phyloP scores from a whole-genome alignment of 495 filamentous ascomycete species.

The Jackrogersella minutella region DNA sequence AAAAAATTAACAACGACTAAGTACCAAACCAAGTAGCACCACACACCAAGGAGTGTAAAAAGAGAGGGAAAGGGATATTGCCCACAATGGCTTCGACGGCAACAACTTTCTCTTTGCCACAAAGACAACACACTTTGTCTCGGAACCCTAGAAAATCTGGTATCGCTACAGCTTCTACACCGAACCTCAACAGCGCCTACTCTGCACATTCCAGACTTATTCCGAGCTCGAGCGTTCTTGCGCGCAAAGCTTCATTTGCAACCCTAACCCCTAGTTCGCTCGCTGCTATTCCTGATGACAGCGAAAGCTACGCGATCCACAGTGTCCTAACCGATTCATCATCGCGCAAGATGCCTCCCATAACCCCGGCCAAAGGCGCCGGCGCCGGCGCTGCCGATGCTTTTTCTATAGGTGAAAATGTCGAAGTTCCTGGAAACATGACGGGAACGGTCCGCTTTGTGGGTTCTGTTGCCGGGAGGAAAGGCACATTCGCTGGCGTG shows the following conservation, averaged over 20 bases:
- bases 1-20: constrained; percentile 24
- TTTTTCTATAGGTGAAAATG: constrained; percentile 82
- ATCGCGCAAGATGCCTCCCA: constrained; percentile 50
- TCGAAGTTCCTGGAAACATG: constrained; percentile 97
- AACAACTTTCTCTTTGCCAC: constrained; percentile 33
- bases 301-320: constrained; percentile 64
- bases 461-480: constrained; percentile 86
- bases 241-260: constrained; percentile 71
- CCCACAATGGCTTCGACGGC: constrained; percentile 46
- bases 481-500: constrained; percentile 92
- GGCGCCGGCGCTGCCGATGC: constrained; percentile 39
- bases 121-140: constrained; percentile 39
- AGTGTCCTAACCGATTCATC: constrained; percentile 57
- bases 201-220: constrained; percentile 53
- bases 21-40: constrained; percentile 6
- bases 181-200: constrained; percentile 63
- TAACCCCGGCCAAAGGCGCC: constrained; percentile 45
- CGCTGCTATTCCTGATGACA: constrained; percentile 68
- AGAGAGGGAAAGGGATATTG: constrained; percentile 23
- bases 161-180: constrained; percentile 65
- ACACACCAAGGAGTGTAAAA: constrained; percentile 27
- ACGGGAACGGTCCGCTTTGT: constrained; percentile 88
- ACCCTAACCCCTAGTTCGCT: constrained; percentile 68
- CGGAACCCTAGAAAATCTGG: constrained; percentile 47
- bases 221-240: constrained; percentile 55